These are phyloP conservation scores for Microthlaspi erraticum DNA, from an alignment of 345 rosid species.

Conservation along the genomic window DNA sequence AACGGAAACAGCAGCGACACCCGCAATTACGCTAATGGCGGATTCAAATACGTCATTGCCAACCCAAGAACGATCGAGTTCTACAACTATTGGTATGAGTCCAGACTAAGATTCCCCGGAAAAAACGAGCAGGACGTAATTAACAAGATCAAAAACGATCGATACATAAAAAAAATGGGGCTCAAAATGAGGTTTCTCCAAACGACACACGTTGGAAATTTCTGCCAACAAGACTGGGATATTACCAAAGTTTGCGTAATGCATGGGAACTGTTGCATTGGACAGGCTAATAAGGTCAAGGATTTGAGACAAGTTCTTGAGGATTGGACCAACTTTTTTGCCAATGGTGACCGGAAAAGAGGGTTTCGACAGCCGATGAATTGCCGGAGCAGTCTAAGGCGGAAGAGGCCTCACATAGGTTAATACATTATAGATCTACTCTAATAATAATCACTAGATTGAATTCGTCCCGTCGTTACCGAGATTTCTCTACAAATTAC, in stretches of 20 bases:
- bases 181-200: slow-evolving; percentile 59
- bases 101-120: slow-evolving; percentile 50
- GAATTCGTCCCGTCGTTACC: no score
- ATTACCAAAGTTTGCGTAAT: slow-evolving; percentile 61
- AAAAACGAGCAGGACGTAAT: slow-evolving; percentile 48
- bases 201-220: slow-evolving; percentile 61
- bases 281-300: slow-evolving; percentile 52
- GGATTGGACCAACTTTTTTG: slow-evolving; percentile 57
- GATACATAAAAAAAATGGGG: slow-evolving; percentile 31
- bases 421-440: no score
- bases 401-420: neutral
- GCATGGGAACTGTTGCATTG: slow-evolving; percentile 86
- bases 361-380: slow-evolving; percentile 32
- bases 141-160: slow-evolving; percentile 5
- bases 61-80: slow-evolving; percentile 56
- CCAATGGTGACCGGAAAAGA: neutral
- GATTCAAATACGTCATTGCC: slow-evolving; percentile 61
- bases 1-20: slow-evolving; percentile 41
- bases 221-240: slow-evolving; percentile 61
- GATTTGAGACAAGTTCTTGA: slow-evolving; percentile 59
- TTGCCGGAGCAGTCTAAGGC: slow-evolving; percentile 21
- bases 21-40: slow-evolving; percentile 59
- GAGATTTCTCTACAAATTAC: no score
- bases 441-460: no score
- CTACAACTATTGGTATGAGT: slow-evolving; percentile 65